phyloP scores from a whole-genome alignment of 768 basidiomycete genomes.

The Porphyrellus cyaneotinctus region DNA sequence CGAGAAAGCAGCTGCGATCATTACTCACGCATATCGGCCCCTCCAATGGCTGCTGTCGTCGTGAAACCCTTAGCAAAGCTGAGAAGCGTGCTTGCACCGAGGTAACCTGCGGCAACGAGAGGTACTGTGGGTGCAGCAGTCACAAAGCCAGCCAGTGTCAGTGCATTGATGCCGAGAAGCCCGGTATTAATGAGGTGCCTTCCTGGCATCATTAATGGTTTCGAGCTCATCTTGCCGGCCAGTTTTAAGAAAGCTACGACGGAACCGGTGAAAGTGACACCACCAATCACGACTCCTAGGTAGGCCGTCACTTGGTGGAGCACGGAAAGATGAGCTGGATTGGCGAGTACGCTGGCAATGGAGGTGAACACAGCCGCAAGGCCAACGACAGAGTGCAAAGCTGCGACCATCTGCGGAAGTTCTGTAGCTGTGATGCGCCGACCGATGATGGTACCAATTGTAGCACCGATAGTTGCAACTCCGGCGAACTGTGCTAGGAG shows the following conservation, averaged over 20 bases:
- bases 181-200: slow-evolving; percentile 72
- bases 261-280: slow-evolving; percentile 86
- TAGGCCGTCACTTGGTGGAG: slow-evolving; percentile 84
- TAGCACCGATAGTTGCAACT: slow-evolving; percentile 70
- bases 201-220: slow-evolving; percentile 66
- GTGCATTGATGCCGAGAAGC: slow-evolving; percentile 67
- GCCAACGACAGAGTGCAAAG: slow-evolving; percentile 86
- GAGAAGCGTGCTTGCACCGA: slow-evolving; percentile 66
- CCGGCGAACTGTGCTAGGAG: slow-evolving; percentile 75
- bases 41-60: slow-evolving; percentile 87
- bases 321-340: slow-evolving; percentile 61
- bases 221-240: slow-evolving; percentile 76
- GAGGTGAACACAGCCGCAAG: slow-evolving; percentile 86
- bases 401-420: slow-evolving; percentile 78
- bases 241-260: slow-evolving; percentile 88
- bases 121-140: slow-evolving; percentile 66
- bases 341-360: slow-evolving; percentile 74
- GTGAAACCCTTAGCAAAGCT: slow-evolving; percentile 87
- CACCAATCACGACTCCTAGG: slow-evolving; percentile 81
- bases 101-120: slow-evolving; percentile 70
- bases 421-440: slow-evolving; percentile 84
- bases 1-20: neutral
- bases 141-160: slow-evolving; percentile 76
- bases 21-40: slow-evolving; percentile 86
- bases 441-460: slow-evolving; percentile 69